A percentile compares a stretch with the other conserved stretches of the same genome.
Evolutionary conservation across 75 land plant genomes (phyloP).

Genomic region (Adiantum capillusveneris): DNA sequence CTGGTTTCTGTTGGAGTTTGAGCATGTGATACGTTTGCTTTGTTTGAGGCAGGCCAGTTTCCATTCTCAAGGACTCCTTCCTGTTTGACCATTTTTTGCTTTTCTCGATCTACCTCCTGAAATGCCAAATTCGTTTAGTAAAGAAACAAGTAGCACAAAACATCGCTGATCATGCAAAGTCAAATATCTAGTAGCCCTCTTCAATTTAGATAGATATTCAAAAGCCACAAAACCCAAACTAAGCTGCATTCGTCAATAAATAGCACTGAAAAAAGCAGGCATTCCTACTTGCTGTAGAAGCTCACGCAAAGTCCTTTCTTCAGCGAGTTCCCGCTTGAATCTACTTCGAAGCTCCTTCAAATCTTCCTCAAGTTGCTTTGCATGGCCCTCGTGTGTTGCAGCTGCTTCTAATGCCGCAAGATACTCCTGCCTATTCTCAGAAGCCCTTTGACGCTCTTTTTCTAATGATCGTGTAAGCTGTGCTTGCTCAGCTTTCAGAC

Average conservation of each 20-base stretch:
- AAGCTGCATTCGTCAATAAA: background rate
- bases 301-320: conserved; percentile 47
- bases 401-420: conserved; percentile 73
- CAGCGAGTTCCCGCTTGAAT: conserved; percentile 61
- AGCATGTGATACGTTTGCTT: conserved; percentile 22
- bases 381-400: conserved; percentile 92
- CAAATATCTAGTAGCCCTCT: background rate
- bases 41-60: conserved; percentile 35
- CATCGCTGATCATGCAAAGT: background rate
- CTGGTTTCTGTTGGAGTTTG: background rate
- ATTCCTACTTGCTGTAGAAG: conserved; percentile 68
- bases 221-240: background rate
- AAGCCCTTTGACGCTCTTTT: conserved; percentile 94
- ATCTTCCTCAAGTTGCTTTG: conserved; percentile 85
- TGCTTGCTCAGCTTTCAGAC: conserved; percentile 88
- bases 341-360: conserved; percentile 56
- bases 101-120: conserved; percentile 83
- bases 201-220: background rate
- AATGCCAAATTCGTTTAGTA: conserved; percentile 8
- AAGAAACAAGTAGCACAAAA: no score
- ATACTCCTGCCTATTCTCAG: conserved; percentile 93
- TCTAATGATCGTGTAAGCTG: conserved; percentile 80
- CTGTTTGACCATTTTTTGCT: conserved; percentile 48
- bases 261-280: background rate
- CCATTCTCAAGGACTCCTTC: conserved; percentile 53